A percentile compares a stretch with the other conserved stretches of the same genome.
Evolutionary conservation across 176 grass and related monocot species (phyloP).

Genomic region (Aegilops tauschii): DNA sequence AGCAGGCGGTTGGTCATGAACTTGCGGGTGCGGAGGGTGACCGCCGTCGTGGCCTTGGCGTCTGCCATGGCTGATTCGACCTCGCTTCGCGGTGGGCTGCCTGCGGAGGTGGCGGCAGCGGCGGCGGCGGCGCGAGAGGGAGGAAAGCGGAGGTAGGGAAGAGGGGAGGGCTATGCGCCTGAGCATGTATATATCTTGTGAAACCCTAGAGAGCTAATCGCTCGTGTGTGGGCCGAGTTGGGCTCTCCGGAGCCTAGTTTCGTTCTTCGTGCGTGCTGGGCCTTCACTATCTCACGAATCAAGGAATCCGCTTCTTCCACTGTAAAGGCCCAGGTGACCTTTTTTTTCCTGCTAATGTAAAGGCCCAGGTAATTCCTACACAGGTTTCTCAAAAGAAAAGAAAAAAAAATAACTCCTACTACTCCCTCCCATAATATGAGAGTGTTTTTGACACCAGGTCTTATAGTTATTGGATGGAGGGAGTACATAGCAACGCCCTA

Average conservation of each 20-base stretch:
- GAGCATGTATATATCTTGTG: constrained; percentile 9
- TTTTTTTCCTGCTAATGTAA: too few relatives aligned
- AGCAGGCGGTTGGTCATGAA: constrained; percentile 99
- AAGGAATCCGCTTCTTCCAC: not conserved
- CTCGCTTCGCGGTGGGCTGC: constrained; percentile 17
- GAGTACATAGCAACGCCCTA: too few relatives aligned
- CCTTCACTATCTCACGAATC: not conserved
- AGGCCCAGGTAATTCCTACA: too few relatives aligned
- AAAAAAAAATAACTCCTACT: too few relatives aligned
- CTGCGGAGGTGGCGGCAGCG: not conserved
- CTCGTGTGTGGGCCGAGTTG: not conserved
- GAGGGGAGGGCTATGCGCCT: not conserved
- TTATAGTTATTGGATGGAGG: too few relatives aligned
- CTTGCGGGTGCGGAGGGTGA: constrained; percentile 87
- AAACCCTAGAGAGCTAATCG: constrained; percentile 31
- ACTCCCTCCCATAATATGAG: too few relatives aligned
- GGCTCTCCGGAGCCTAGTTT: not conserved
- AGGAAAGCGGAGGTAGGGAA: not conserved
- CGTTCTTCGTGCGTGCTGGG: not conserved
- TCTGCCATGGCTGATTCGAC: constrained; percentile 61
- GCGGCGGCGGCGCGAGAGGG: not conserved
- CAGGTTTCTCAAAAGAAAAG: too few relatives aligned
- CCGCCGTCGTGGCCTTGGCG: constrained; percentile 41
- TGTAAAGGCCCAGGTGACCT: not conserved
- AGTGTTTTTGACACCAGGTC: too few relatives aligned